A percentile compares a stretch with the other conserved stretches of the same genome.
These are phyloP conservation scores for Phytophthora capsici DNA, from an alignment of 352 stramenopile species.

Conservation along the genomic window DNA sequence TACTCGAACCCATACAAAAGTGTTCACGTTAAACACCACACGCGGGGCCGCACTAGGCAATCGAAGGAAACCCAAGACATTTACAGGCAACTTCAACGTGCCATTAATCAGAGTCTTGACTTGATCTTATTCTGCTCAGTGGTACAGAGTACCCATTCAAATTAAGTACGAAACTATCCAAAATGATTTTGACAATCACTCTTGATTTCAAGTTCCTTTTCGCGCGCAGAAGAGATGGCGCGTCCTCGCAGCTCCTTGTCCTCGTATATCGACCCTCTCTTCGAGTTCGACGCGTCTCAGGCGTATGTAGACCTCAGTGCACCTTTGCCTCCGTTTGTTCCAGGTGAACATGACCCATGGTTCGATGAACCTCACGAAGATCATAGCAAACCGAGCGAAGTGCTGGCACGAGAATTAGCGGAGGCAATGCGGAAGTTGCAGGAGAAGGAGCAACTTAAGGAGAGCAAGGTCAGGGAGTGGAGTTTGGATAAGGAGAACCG, in stretches of 20 bases:
- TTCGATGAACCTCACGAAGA: constrained; percentile 62
- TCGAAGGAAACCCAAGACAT: constrained; percentile 23
- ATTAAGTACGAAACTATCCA: background rate
- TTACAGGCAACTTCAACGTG: constrained; percentile 20
- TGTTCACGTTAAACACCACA: constrained; percentile 2
- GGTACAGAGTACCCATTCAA: no score
- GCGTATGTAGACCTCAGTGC: constrained; percentile 60
- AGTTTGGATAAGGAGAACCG: constrained; percentile 49
- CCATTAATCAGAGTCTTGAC: background rate
- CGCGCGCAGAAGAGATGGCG: constrained; percentile 17
- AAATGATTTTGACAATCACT: background rate
- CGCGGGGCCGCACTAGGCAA: constrained; percentile 9
- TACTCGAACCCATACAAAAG: constrained; percentile 5
- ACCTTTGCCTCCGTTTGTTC: constrained; percentile 14
- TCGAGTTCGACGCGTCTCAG: constrained; percentile 80
- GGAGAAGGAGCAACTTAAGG: constrained; percentile 19
- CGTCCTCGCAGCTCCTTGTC: constrained; percentile 7
- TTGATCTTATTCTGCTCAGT: no score
- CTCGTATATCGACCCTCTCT: constrained; percentile 56
- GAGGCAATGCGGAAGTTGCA: constrained; percentile 19
- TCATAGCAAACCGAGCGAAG: constrained; percentile 68
- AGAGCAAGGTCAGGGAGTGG: constrained; percentile 6
- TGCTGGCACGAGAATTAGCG: constrained; percentile 47
- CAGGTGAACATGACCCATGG: constrained; percentile 59
- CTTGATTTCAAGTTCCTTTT: constrained; percentile 1